Percentiles rank a stretch among this genome's conserved stretches.
These are phyloP conservation scores for Penicillium herquei DNA, from an alignment of 495 filamentous ascomycete genomes.

Conservation along the genomic window DNA sequence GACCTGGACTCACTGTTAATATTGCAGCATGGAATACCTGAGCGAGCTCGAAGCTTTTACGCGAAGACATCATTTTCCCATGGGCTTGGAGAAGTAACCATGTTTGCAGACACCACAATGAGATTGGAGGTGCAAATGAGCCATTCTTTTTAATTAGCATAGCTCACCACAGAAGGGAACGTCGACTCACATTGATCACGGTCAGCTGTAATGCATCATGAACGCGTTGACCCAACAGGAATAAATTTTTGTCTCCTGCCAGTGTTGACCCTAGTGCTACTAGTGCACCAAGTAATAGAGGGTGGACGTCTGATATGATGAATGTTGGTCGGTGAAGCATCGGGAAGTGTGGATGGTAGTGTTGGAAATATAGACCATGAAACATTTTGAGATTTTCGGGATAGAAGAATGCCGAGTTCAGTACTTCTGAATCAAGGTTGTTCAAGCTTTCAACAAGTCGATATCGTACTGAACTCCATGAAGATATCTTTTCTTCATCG, in stretches of 20 bases:
- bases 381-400: conserved; percentile 5
- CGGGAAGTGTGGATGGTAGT: conserved; percentile 21
- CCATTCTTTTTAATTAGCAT: neutral
- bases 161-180: neutral
- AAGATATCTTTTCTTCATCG: neutral
- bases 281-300: neutral
- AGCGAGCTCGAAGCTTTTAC: conserved; percentile 16
- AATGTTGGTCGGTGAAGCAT: conserved; percentile 13
- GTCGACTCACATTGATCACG: neutral
- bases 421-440: neutral
- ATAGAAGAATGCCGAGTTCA: conserved; percentile 1
- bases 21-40: conserved; percentile 21
- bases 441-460: neutral
- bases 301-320: neutral
- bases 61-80: conserved; percentile 16
- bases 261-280: neutral
- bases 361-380: conserved; percentile 12
- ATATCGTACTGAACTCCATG: neutral
- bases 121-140: conserved; percentile 8
- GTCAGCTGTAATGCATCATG: neutral
- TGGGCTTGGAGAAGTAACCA: conserved; percentile 14
- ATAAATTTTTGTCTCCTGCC: neutral
- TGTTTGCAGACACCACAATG: conserved; percentile 16
- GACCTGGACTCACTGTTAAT: conserved; percentile 3
- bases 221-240: neutral